Percentiles rank a stretch among this genome's conserved stretches.
Evolutionary conservation across 192 early-diverging fungal species (phyloP).

Genomic region (Funneliformis mosseae): DNA sequence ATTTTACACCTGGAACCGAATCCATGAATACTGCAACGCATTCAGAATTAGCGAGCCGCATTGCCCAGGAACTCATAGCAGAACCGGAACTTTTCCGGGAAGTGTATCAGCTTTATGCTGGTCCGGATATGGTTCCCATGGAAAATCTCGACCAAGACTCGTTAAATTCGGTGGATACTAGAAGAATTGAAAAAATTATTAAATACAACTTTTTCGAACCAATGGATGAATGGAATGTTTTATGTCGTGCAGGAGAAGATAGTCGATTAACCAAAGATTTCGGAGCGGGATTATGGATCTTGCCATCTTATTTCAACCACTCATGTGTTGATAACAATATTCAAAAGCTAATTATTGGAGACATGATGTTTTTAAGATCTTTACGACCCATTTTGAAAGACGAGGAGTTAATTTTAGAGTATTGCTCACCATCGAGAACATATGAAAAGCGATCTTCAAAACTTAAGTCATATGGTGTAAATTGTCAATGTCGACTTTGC

Average conservation of each 20-base stretch:
- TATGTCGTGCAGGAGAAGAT: too few species aligned
- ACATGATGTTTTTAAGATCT: constrained; percentile 4
- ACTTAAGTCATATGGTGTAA: neutral
- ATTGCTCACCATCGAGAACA: neutral
- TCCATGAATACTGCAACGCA: neutral
- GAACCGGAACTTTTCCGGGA: constrained; percentile 4
- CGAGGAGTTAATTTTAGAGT: neutral
- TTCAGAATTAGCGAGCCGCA: neutral
- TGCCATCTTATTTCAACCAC: constrained; percentile 21
- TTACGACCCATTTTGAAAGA: neutral
- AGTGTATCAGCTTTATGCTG: constrained; percentile 1
- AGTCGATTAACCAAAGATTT: neutral
- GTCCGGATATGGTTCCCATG: neutral
- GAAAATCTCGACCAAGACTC: neutral
- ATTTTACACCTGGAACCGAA: neutral
- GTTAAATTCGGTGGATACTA: neutral
- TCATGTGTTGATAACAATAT: constrained; percentile 13
- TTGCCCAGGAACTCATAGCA: neutral
- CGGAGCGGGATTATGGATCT: constrained; percentile 1
- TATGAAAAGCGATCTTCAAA: neutral
- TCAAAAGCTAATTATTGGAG: neutral
- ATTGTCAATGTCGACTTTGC: constrained; percentile 9
- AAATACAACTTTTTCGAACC: neutral
- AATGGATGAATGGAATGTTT: neutral
- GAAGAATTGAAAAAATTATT: constrained; percentile 10